These are phyloP conservation scores for Ramaria sp. DNA, from an alignment of 768 basidiomycete genomes.

Conservation along the genomic window DNA sequence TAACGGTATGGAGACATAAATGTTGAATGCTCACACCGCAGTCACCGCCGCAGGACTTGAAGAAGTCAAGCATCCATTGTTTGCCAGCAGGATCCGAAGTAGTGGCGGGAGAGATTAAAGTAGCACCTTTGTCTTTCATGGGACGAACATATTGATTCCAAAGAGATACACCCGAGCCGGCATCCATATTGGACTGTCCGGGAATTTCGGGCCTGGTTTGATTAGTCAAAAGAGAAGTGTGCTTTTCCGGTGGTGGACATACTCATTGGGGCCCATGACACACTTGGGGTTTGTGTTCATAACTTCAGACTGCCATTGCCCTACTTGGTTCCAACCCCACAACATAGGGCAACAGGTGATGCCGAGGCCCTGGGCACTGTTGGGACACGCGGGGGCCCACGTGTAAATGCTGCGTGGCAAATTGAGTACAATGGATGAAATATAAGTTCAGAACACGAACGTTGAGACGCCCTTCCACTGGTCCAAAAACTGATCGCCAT, in stretches of 20 bases:
- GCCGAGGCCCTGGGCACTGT: constrained; percentile 31
- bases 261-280: constrained; percentile 72
- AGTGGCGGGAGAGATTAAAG: constrained; percentile 53
- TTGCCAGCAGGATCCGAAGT: constrained; percentile 51
- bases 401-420: constrained; percentile 39
- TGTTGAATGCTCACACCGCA: constrained; percentile 38
- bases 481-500: neutral
- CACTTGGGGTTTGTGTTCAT: constrained; percentile 40
- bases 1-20: neutral
- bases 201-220: constrained; percentile 52
- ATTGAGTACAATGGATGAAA: neutral
- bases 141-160: constrained; percentile 58
- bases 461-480: constrained; percentile 8
- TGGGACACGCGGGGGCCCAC: constrained; percentile 50
- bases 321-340: constrained; percentile 49
- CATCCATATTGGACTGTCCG: constrained; percentile 50
- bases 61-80: constrained; percentile 55
- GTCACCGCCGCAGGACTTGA: constrained; percentile 21
- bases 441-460: constrained; percentile 3
- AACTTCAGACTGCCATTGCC: constrained; percentile 30
- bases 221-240: constrained; percentile 13
- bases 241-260: constrained; percentile 13
- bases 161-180: constrained; percentile 36
- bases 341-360: constrained; percentile 54
- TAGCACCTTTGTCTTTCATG: constrained; percentile 44